A percentile compares a stretch with the other conserved stretches of the same genome.
Conservation (phyloP, 306 rosid genomes). For the Cyclanthera cordifolia region DNA sequence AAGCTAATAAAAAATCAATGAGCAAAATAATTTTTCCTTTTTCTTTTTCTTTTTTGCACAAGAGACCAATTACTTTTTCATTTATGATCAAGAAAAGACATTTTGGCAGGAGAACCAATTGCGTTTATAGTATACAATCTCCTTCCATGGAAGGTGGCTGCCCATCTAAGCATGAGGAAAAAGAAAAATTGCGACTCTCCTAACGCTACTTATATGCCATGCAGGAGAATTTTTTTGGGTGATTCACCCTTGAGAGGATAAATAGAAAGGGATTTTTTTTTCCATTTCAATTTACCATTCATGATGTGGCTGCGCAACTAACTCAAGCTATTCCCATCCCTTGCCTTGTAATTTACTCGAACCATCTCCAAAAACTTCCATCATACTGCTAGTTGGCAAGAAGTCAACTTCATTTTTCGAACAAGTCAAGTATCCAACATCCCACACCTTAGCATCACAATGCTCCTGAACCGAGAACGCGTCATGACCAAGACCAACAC, state of each 20-base stretch:
- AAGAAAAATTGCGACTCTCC: conserved; percentile 20
- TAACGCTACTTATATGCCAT: conserved; percentile 10
- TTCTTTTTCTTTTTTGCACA: conserved; percentile 6
- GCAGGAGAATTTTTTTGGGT: conserved; percentile 20
- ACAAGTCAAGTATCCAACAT: conserved; percentile 43
- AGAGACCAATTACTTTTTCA: conserved; percentile 10
- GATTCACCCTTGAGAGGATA: conserved; percentile 11
- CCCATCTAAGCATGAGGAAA: conserved; percentile 33
- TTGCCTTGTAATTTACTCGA: conserved; percentile 29
- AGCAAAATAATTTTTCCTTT: no score
- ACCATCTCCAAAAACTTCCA: conserved; percentile 69
- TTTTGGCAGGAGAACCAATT: conserved; percentile 14
- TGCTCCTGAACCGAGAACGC: conserved; percentile 40
- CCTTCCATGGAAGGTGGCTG: conserved; percentile 28
- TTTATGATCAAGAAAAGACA: conserved; percentile 3
- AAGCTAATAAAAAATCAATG: conserved; percentile 8
- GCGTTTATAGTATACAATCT: conserved; percentile 42
- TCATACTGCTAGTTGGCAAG: conserved; percentile 75
- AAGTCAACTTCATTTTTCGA: conserved; percentile 51
- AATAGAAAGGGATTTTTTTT: not conserved
- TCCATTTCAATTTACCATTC: conserved; percentile 10
- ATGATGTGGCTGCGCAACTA: conserved; percentile 14
- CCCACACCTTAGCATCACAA: conserved; percentile 62
- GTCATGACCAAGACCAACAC: conserved; percentile 36
- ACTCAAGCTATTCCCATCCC: conserved; percentile 52